phyloP scores from a whole-genome alignment of 345 rosid genomes.

The Lepidium aucheri region DNA sequence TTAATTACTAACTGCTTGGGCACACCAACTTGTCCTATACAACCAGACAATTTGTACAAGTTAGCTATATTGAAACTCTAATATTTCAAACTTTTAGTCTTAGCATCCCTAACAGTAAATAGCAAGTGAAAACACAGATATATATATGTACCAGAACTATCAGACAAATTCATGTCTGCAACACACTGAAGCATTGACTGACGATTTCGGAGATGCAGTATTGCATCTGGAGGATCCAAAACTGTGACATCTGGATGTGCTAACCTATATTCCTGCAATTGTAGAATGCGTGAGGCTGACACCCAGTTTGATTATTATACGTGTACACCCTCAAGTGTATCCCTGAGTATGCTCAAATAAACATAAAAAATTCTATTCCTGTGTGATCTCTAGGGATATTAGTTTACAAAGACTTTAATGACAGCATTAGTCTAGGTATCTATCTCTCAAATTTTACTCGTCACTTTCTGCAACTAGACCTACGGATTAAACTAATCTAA shows the following conservation, averaged over 20 bases:
- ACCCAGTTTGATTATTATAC: neutral
- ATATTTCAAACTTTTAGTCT: neutral
- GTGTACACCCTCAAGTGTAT: neutral
- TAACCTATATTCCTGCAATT: neutral
- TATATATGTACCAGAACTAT: neutral
- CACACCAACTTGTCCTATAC: neutral
- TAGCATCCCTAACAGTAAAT: neutral
- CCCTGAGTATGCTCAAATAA: neutral
- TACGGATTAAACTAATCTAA: neutral
- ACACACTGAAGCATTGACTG: slow-evolving; percentile 7
- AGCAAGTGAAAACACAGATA: neutral
- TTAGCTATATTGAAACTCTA: neutral
- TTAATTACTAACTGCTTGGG: neutral
- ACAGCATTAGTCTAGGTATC: neutral
- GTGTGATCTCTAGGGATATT: neutral
- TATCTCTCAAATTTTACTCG: neutral
- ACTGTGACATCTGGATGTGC: slow-evolving; percentile 6
- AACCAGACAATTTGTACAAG: neutral
- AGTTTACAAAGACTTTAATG: neutral
- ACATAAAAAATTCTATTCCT: neutral
- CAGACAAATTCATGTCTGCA: neutral
- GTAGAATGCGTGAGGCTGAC: neutral
- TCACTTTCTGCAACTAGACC: neutral
- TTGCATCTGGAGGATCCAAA: slow-evolving; percentile 5
- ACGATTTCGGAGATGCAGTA: neutral